Evolutionary conservation across 148 eudicot species (phyloP).

Genomic region (Rheum nobile): DNA sequence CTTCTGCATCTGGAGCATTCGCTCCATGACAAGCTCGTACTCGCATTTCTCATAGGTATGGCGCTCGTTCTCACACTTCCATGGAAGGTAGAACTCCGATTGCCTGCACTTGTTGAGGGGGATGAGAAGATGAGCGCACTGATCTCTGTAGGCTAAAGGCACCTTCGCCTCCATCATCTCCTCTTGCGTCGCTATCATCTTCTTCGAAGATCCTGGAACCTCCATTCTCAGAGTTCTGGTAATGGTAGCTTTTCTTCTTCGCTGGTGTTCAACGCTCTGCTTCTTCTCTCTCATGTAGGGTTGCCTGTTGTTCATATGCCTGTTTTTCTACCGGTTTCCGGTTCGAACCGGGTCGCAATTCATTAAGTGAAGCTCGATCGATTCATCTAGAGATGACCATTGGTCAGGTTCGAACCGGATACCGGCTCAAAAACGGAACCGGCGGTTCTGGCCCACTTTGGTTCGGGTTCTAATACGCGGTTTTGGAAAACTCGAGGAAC

Average conservation of each 20-base stretch:
- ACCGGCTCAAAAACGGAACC: no score
- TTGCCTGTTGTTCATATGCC: not conserved
- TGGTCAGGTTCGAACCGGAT: no score
- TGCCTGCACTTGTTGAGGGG: conserved; percentile 96
- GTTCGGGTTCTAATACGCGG: no score
- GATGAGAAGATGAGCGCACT: conserved; percentile 88
- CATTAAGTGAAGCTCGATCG: not conserved
- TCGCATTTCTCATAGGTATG: conserved; percentile 90
- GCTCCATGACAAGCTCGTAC: conserved; percentile 97
- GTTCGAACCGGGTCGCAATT: not conserved
- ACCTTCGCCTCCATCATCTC: conserved; percentile 76
- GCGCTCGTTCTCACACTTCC: conserved; percentile 87
- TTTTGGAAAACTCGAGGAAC: no score
- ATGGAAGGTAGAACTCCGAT: conserved; percentile 69
- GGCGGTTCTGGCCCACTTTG: no score
- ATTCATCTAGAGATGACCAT: no score
- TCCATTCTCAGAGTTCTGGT: conserved; percentile 29
- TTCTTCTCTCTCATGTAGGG: not conserved
- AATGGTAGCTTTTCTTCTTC: conserved; percentile 8
- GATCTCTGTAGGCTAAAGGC: conserved; percentile 77
- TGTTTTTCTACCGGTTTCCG: not conserved
- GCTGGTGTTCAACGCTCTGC: conserved; percentile 8
- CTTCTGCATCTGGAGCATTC: conserved; percentile 93
- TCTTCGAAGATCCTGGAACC: conserved; percentile 74
- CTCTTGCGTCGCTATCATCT: conserved; percentile 85